Percentiles rank a stretch among this genome's conserved stretches.
Evolutionary conservation across 164 flowering plant species (phyloP).

Genomic region (Vitis amurensis): DNA sequence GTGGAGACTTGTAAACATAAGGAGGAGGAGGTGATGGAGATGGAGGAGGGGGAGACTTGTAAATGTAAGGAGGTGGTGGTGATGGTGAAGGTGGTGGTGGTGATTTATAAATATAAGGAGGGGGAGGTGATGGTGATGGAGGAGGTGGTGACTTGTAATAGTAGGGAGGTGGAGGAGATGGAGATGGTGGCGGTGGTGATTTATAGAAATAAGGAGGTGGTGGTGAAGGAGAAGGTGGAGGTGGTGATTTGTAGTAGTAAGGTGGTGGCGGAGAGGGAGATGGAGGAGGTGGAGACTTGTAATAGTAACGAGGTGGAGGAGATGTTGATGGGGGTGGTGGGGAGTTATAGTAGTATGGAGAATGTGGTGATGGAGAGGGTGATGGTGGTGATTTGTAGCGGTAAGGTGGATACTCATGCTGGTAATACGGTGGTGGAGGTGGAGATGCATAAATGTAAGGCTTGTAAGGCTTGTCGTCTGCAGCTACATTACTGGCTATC

Average conservation of each 20-base stretch:
- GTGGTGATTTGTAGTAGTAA: slow-evolving; percentile 14
- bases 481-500: not conserved
- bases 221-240: slow-evolving; percentile 6
- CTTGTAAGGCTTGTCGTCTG: not conserved
- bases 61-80: not conserved
- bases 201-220: slow-evolving; percentile 3
- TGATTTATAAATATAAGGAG: not conserved
- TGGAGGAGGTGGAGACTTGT: not conserved
- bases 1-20: not conserved
- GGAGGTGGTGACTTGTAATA: too few relatives aligned
- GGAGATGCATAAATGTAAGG: not conserved
- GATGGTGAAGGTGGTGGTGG: not conserved
- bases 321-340: too few relatives aligned
- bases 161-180: too few relatives aligned
- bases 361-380: too few relatives aligned
- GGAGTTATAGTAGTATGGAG: too few relatives aligned
- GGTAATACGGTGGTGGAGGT: not conserved
- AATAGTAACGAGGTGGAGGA: too few relatives aligned
- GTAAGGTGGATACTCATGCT: too few relatives aligned
- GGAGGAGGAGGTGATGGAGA: slow-evolving; percentile 9
- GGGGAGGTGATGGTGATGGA: too few relatives aligned
- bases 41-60: slow-evolving; percentile 5
- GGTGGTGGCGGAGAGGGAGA: slow-evolving; percentile 13
- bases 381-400: too few relatives aligned
- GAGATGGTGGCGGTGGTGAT: not conserved